Percentiles rank a stretch among this genome's conserved stretches.
Conservation (phyloP, 2,329 filamentous ascomycete species). For the Botrytis pseudocinerea region DNA sequence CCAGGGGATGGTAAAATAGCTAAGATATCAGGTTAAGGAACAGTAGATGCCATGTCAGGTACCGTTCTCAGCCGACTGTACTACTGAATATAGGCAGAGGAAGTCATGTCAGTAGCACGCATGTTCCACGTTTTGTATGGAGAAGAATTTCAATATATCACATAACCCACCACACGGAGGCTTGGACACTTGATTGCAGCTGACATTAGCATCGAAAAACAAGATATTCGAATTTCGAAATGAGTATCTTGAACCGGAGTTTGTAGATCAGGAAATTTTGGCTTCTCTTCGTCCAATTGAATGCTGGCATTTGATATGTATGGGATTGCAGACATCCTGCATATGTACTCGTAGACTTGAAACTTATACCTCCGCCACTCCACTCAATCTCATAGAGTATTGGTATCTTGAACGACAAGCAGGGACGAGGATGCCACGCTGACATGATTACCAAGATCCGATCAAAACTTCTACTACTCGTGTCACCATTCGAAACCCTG, state of each 20-base stretch:
- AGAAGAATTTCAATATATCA: neutral
- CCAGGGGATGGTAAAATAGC: neutral
- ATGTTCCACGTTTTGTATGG: slow-evolving; percentile 13
- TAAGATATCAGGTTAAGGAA: neutral
- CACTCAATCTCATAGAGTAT: neutral
- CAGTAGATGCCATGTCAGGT: slow-evolving; percentile 13
- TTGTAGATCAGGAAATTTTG: neutral
- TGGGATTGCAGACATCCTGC: slow-evolving; percentile 7
- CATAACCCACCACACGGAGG: neutral
- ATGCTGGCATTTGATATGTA: neutral
- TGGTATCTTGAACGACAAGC: neutral
- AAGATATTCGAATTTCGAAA: neutral
- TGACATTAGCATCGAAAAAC: neutral
- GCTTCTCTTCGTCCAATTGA: neutral
- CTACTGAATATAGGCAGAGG: neutral
- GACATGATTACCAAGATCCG: slow-evolving; percentile 12
- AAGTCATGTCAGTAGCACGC: slow-evolving; percentile 11
- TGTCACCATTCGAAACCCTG: slow-evolving; percentile 19
- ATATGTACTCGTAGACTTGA: neutral
- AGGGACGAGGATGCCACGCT: slow-evolving; percentile 13
- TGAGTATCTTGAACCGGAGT: neutral
- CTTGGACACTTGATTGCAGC: neutral
- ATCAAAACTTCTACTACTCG: slow-evolving; percentile 5
- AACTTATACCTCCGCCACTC: neutral
- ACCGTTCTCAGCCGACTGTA: slow-evolving; percentile 19